Evolutionary conservation across 441 rosid species (phyloP), one percentile per base, ranked within the genome.

Genomic region (Erysimum cheiri): DNA sequence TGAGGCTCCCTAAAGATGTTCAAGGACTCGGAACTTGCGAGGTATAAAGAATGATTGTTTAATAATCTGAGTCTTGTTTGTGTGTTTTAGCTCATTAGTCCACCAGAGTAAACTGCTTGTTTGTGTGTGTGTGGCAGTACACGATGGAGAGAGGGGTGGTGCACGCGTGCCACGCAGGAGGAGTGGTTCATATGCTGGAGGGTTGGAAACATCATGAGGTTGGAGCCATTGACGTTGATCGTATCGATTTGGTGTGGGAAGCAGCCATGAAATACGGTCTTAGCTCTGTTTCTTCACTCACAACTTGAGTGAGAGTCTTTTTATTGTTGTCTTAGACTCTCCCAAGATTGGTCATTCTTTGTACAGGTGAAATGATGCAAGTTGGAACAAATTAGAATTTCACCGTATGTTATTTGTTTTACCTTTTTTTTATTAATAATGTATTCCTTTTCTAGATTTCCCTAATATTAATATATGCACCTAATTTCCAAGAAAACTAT

Each of bases 111-210:
- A 67, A 68, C 50, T 52, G 3, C 24, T 22, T 22, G 24, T 22
- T 22, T 44, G 2, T 54, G 41, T 64, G 24, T 65, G 43, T 73
- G 61, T 64, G 75, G 75, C 85, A 94, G 99, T 94, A 94, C 49
- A 88, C 97, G 1, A 85, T 94, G 99, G 98, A 83, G 0, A 81
- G 99, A 78, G 97, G 99, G 35, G 96, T 87, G 3, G 98, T 90
- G 1, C 99, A 94, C 41, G 99, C 99, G 31, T 94, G 99, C 74
- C 99, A 94, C 64, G 99, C 97, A 3, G 99, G 99, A 2, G 99
- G 98, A 1, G 89, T 94, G 72, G 97, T 94, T 55, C 99, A 94
- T 77, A 67, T 77, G 17, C 73, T 94, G 0, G 94, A 94, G 70
- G 99, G 98, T 0, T 94, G 97, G 97, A 73, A 71, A 54, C 96